Evolutionary conservation across 129 eudicot species (phyloP).

Genomic region (Artemisia argyi): DNA sequence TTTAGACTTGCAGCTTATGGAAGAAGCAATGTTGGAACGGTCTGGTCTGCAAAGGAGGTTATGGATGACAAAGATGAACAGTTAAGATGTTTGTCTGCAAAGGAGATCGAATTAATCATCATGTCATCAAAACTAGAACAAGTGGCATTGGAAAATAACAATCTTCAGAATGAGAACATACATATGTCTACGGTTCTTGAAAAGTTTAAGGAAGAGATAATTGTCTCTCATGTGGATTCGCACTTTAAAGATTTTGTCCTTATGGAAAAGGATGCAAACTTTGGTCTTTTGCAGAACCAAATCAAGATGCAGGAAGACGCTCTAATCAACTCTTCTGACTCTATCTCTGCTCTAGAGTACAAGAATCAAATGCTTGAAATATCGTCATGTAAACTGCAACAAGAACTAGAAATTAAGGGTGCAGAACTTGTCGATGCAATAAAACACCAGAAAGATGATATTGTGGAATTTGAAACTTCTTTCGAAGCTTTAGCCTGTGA

Average conservation of each 20-base stretch:
- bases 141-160: conserved; percentile 21
- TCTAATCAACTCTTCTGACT: neutral
- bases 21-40: conserved; percentile 60
- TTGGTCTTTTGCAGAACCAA: conserved; percentile 16
- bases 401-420: conserved; percentile 4
- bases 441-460: conserved; percentile 49
- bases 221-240: conserved; percentile 11
- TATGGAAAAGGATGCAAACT: conserved; percentile 1
- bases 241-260: conserved; percentile 17
- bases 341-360: neutral
- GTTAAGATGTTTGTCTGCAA: conserved; percentile 21
- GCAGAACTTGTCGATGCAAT: conserved; percentile 20
- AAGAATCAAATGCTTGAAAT: neutral
- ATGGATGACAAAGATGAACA: conserved; percentile 18
- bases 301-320: conserved; percentile 10
- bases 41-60: conserved; percentile 46
- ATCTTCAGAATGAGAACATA: conserved; percentile 27
- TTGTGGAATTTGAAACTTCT: conserved; percentile 28
- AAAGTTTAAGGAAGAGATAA: conserved; percentile 19
- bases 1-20: conserved; percentile 51
- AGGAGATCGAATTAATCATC: conserved; percentile 11
- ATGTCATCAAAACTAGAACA: conserved; percentile 23
- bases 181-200: conserved; percentile 36
- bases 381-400: conserved; percentile 10
- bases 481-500: conserved; percentile 45